A percentile compares a stretch with the other conserved stretches of the same genome.
These are phyloP conservation scores for Phytophthora cajani DNA, from an alignment of 352 stramenopile species.

Conservation along the genomic window DNA sequence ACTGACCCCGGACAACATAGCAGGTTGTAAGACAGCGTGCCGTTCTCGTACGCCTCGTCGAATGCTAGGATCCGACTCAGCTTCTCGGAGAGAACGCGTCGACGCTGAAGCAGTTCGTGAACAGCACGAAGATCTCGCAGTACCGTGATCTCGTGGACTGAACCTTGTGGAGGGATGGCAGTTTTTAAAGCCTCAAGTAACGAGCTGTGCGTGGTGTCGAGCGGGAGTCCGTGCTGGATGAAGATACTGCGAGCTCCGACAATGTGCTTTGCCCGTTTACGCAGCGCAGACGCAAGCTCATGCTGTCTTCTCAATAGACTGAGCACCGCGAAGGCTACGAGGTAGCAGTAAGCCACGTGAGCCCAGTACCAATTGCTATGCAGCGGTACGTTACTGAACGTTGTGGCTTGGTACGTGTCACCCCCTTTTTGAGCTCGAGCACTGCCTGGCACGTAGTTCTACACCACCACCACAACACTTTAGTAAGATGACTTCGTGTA, in stretches of 20 bases:
- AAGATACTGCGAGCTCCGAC: conserved; percentile 75
- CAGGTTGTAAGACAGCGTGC: conserved; percentile 70
- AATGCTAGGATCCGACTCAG: conserved; percentile 65
- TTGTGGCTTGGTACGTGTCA: conserved; percentile 76
- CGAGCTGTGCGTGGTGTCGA: conserved; percentile 53
- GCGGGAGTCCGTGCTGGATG: conserved; percentile 66
- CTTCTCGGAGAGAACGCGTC: conserved; percentile 50
- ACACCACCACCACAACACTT: conserved; percentile 3
- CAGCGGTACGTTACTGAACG: conserved; percentile 84
- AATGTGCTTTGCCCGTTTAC: conserved; percentile 65
- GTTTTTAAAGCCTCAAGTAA: conserved; percentile 47
- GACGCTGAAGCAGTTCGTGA: conserved; percentile 62
- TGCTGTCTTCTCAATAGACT: conserved; percentile 61
- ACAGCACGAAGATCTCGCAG: conserved; percentile 68
- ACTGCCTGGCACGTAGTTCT: conserved; percentile 80
- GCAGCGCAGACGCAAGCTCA: conserved; percentile 52
- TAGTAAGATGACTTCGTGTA: not conserved
- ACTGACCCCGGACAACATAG: conserved; percentile 71
- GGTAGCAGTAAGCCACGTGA: conserved; percentile 81
- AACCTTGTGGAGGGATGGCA: conserved; percentile 41
- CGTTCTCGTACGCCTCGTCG: conserved; percentile 59
- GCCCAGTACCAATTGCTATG: conserved; percentile 82
- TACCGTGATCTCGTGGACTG: conserved; percentile 70
- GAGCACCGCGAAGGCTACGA: conserved; percentile 63
- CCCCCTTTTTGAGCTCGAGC: conserved; percentile 35